phyloP scores from a whole-genome alignment of 2,329 filamentous ascomycete genomes.

The Curvularia sp. region DNA sequence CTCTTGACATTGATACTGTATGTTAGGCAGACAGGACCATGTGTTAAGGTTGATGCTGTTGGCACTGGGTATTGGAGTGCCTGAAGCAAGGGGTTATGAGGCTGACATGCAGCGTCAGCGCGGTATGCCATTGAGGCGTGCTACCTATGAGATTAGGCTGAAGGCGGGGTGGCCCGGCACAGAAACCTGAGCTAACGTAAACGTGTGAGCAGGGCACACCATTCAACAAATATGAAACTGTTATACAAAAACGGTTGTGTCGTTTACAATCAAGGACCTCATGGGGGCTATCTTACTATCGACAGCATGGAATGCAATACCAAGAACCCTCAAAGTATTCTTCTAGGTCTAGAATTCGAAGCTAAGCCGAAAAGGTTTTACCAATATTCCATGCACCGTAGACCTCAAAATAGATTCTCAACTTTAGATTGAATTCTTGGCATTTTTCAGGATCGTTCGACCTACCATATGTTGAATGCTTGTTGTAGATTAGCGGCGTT shows the following conservation, averaged over 20 bases:
- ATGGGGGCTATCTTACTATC: background rate
- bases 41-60: too few relatives aligned
- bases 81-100: background rate
- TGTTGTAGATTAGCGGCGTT: background rate
- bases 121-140: background rate
- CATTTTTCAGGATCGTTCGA: background rate
- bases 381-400: background rate
- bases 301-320: too few relatives aligned
- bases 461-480: background rate
- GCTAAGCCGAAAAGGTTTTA: background rate
- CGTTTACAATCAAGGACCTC: background rate
- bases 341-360: background rate
- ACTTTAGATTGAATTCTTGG: background rate
- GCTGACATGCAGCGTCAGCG: constrained; percentile 2
- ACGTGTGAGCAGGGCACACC: background rate
- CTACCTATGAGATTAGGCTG: background rate
- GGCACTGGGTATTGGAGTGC: background rate
- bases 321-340: background rate
- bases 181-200: background rate
- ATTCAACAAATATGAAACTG: background rate
- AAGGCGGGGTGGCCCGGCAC: constrained; percentile 3
- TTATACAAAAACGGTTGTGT: background rate
- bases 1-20: too few relatives aligned
- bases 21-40: background rate
- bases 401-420: background rate